Conservation (phyloP, 1,284 basidiomycete species). For the Xerocomus amazonicus region DNA sequence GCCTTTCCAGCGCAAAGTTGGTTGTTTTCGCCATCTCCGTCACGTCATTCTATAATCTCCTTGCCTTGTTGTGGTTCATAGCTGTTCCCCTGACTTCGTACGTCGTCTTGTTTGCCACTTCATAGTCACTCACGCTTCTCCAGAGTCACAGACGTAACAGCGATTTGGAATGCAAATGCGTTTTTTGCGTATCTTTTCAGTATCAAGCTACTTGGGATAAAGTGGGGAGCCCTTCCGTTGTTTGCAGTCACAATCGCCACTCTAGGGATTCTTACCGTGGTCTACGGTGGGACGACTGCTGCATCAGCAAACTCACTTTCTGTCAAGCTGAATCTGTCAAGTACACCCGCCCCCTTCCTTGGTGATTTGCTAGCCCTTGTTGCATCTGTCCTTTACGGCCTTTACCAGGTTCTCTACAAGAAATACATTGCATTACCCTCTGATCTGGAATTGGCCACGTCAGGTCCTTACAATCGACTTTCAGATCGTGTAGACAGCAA, state of each 20-base stretch:
- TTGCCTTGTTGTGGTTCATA: constrained; percentile 69
- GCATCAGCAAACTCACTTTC: constrained; percentile 18
- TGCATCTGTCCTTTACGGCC: constrained; percentile 60
- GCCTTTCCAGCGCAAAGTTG: constrained; percentile 47
- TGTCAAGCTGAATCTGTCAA: constrained; percentile 14
- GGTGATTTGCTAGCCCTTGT: constrained; percentile 71
- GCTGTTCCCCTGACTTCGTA: constrained; percentile 70
- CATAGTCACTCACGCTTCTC: constrained; percentile 12
- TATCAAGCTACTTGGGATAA: constrained; percentile 54
- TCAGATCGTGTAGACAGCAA: constrained; percentile 32
- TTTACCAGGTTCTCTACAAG: constrained; percentile 84
- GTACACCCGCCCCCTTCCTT: constrained; percentile 54
- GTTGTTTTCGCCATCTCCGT: constrained; percentile 44
- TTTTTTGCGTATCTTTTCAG: constrained; percentile 78
- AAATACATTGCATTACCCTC: constrained; percentile 64
- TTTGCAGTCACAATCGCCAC: constrained; percentile 74
- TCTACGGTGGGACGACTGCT: constrained; percentile 65
- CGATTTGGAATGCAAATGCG: constrained; percentile 82
- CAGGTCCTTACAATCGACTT: constrained; percentile 43
- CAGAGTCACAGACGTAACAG: constrained; percentile 76
- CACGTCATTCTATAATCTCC: constrained; percentile 58
- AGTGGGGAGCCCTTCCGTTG: constrained; percentile 62
- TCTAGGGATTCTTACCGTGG: constrained; percentile 65
- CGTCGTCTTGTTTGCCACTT: constrained; percentile 30
- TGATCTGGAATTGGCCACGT: constrained; percentile 47